phyloP scores from a whole-genome alignment of 441 rosid genomes.

The Francoa sonchifolia region DNA sequence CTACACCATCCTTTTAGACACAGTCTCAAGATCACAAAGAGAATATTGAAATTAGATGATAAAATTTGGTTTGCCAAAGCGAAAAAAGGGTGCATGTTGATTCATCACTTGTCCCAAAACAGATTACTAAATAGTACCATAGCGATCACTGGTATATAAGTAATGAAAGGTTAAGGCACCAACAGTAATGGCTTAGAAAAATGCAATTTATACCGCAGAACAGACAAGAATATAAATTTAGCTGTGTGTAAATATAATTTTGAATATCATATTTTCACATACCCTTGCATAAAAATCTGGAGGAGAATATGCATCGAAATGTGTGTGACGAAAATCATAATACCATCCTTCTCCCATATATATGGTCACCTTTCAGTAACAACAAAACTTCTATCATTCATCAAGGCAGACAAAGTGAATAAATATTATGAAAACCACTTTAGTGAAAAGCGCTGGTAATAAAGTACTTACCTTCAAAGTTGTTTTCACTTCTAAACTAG shows the following conservation, averaged over 20 bases:
- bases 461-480: conserved; percentile 27
- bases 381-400: neutral
- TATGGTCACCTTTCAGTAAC: conserved; percentile 36
- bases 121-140: no score
- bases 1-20: no score
- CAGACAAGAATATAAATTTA: neutral
- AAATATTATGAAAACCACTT: neutral
- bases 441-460: neutral
- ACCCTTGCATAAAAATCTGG: conserved; percentile 66
- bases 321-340: conserved; percentile 37
- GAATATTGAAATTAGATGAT: no score
- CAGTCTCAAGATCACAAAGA: no score
- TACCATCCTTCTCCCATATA: conserved; percentile 72
- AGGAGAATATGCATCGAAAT: conserved; percentile 62
- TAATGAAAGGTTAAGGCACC: no score
- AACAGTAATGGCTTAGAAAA: no score
- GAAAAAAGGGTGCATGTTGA: no score
- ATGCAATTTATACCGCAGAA: neutral
- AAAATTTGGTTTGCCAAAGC: no score
- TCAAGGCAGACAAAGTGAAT: neutral
- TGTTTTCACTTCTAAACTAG: conserved; percentile 16
- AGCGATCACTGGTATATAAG: no score
- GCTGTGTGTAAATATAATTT: neutral
- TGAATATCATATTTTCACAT: conserved; percentile 9
- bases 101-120: no score